Conservation (phyloP, 2,329 filamentous ascomycete genomes). For the Huntiella abstrusa region DNA sequence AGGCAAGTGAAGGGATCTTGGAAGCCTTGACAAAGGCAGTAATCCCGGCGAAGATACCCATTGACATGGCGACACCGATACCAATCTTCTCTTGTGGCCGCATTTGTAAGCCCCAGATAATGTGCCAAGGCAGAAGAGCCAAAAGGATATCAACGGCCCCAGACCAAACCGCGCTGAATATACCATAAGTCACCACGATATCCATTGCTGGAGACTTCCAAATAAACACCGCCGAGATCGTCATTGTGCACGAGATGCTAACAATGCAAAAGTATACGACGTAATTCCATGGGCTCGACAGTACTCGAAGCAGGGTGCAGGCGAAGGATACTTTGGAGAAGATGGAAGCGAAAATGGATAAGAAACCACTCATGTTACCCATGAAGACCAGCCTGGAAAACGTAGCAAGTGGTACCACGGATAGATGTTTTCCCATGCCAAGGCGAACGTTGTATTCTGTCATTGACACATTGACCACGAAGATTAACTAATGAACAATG, state of each 20-base stretch:
- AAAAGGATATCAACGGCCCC: slow-evolving; percentile 22
- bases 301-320: slow-evolving; percentile 16
- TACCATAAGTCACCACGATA: slow-evolving; percentile 11
- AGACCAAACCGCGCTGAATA: slow-evolving; percentile 17
- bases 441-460: slow-evolving; percentile 7
- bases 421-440: slow-evolving; percentile 13
- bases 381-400: slow-evolving; percentile 4
- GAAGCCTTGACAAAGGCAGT: slow-evolving; percentile 18
- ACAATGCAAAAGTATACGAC: slow-evolving; percentile 16
- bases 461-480: slow-evolving; percentile 10
- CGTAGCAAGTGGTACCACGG: slow-evolving; percentile 4
- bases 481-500: slow-evolving; percentile 5
- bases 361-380: slow-evolving; percentile 13
- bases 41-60: slow-evolving; percentile 21
- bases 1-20: slow-evolving; percentile 14
- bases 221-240: slow-evolving; percentile 13
- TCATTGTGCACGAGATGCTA: slow-evolving; percentile 14
- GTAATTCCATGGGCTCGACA: slow-evolving; percentile 10
- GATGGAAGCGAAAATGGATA: slow-evolving; percentile 15
- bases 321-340: slow-evolving; percentile 18
- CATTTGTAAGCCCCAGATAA: slow-evolving; percentile 23
- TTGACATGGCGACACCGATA: slow-evolving; percentile 24
- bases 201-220: slow-evolving; percentile 11
- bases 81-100: slow-evolving; percentile 23
- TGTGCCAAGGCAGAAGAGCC: slow-evolving; percentile 23